Conservation (phyloP, 1,139 yeast genomes). For the Saccharomycopsis crataegensis region DNA sequence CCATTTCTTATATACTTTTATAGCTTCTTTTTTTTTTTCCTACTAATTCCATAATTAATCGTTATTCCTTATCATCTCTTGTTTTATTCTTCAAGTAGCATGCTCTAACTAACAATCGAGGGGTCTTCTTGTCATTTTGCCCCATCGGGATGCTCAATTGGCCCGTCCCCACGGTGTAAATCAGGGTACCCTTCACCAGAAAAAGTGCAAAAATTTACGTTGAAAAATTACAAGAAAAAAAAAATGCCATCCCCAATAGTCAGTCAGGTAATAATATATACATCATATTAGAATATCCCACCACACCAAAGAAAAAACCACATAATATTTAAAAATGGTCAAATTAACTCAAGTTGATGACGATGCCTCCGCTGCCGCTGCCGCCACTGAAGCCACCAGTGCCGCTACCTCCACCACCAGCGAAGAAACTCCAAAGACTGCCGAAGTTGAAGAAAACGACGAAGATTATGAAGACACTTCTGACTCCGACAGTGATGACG, state of each 20-base stretch:
- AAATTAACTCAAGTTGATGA: conserved; percentile 67
- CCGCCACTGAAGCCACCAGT: conserved; percentile 34
- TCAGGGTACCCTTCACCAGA: no score
- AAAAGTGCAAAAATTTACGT: neutral
- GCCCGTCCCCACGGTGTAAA: no score
- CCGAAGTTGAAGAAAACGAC: conserved; percentile 25
- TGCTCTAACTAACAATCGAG: no score
- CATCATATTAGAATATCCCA: neutral
- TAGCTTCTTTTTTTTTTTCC: neutral
- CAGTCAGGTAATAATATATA: neutral
- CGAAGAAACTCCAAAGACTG: conserved; percentile 27
- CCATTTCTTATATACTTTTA: neutral
- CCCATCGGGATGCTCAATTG: no score
- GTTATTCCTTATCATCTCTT: neutral
- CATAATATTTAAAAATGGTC: conserved; percentile 41
- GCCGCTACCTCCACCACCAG: conserved; percentile 34
- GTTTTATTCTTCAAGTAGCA: no score
- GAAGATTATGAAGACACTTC: conserved; percentile 30
- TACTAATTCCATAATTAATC: neutral
- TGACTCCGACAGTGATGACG: conserved; percentile 42
- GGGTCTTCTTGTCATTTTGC: no score
- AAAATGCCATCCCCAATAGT: neutral
- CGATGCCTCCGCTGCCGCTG: conserved; percentile 29
- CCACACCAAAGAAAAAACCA: neutral
- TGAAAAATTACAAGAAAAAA: neutral